phyloP scores from a whole-genome alignment of 2,329 filamentous ascomycete genomes.

The Aspergillus aculeatus region DNA sequence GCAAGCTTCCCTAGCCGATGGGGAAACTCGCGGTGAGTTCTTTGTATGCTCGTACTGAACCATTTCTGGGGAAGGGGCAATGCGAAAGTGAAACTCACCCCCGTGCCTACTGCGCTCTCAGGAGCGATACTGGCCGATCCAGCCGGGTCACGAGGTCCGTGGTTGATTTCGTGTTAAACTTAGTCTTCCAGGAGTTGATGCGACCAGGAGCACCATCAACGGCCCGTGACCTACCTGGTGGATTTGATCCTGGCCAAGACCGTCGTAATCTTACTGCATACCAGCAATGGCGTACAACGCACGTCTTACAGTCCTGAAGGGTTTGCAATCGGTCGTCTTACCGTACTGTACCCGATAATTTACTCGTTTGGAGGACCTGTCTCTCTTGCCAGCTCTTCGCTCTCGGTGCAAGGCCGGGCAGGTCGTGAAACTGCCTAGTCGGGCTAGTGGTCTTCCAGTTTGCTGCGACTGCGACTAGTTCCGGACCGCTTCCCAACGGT shows the following conservation, averaged over 20 bases:
- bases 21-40: not conserved
- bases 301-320: too few relatives aligned
- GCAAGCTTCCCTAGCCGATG: too few relatives aligned
- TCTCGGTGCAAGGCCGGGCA: not conserved
- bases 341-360: not conserved
- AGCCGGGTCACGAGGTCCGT: slow-evolving; percentile 16
- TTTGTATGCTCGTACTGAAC: not conserved
- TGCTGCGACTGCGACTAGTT: not conserved
- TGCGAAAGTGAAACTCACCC: not conserved
- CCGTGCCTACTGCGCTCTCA: not conserved
- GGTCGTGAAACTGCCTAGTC: not conserved
- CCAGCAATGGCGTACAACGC: too few relatives aligned
- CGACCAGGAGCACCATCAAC: not conserved
- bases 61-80: not conserved
- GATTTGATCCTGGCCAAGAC: not conserved
- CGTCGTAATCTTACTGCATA: not conserved
- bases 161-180: slow-evolving; percentile 11
- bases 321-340: not conserved
- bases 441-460: not conserved
- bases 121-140: slow-evolving; percentile 6
- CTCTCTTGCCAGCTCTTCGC: too few relatives aligned
- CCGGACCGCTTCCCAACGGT: not conserved
- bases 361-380: too few relatives aligned
- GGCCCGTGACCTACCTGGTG: not conserved
- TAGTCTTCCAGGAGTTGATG: not conserved